Evolutionary conservation across 2,329 filamentous ascomycete species (phyloP).

Genomic region (Talaromyces sp.): DNA sequence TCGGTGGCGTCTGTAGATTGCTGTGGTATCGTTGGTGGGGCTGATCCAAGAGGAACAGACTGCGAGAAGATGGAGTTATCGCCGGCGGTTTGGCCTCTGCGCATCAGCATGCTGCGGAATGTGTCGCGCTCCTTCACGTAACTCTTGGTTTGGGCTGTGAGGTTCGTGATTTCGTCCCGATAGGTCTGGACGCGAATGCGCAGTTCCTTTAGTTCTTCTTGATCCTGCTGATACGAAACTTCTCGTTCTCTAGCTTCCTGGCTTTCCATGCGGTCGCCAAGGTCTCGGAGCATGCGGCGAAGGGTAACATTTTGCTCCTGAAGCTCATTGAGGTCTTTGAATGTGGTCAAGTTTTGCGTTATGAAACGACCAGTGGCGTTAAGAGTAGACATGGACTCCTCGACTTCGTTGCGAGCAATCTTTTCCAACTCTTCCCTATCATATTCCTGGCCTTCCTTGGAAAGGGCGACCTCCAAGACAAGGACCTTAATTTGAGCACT

Average conservation of each 20-base stretch:
- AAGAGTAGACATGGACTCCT: conserved; percentile 65
- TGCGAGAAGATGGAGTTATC: conserved; percentile 64
- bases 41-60: conserved; percentile 55
- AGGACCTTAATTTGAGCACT: conserved; percentile 87
- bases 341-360: conserved; percentile 80
- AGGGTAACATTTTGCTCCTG: conserved; percentile 85
- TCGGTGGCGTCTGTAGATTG: conserved; percentile 55
- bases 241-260: conserved; percentile 68
- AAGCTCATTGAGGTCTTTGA: conserved; percentile 77
- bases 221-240: conserved; percentile 49
- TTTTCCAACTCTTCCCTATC: conserved; percentile 72
- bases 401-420: conserved; percentile 70
- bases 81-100: conserved; percentile 58
- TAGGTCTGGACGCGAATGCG: conserved; percentile 70
- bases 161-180: conserved; percentile 77
- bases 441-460: conserved; percentile 71
- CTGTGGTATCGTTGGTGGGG: conserved; percentile 40
- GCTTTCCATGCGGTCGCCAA: conserved; percentile 86
- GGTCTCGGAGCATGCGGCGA: conserved; percentile 72
- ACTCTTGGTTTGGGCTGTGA: conserved; percentile 79
- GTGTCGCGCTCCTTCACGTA: conserved; percentile 96
- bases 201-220: conserved; percentile 67
- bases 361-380: conserved; percentile 86
- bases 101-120: conserved; percentile 90
- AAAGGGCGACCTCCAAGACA: conserved; percentile 74